phyloP scores from a whole-genome alignment of 129 eudicot species.

The Escallonia rubra region DNA sequence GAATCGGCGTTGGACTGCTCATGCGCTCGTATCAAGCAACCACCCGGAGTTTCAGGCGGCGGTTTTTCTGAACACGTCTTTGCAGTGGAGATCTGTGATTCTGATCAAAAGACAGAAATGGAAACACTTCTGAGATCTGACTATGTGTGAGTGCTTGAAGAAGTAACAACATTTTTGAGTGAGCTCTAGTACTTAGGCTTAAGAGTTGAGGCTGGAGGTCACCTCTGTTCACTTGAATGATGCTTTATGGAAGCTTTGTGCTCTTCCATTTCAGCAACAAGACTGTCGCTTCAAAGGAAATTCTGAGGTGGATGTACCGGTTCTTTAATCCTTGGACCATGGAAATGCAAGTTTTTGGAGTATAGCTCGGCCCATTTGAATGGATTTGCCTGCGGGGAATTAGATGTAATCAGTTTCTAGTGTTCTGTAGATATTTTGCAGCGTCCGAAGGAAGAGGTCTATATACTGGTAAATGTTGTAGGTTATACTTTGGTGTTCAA shows the following conservation, averaged over 20 bases:
- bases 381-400: too few species aligned
- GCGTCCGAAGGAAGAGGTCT: too few species aligned
- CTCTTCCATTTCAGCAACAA: not conserved
- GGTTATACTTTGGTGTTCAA: too few species aligned
- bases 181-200: not conserved
- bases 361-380: too few species aligned
- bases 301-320: not conserved
- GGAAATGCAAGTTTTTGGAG: too few species aligned
- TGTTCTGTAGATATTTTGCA: too few species aligned
- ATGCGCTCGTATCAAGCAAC: slow-evolving; percentile 96
- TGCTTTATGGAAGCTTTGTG: not conserved
- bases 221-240: slow-evolving; percentile 1
- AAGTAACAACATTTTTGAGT: not conserved
- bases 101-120: not conserved
- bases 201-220: not conserved
- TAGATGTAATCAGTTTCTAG: too few species aligned
- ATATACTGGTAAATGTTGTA: too few species aligned
- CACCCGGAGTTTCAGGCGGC: slow-evolving; percentile 66
- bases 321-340: too few species aligned
- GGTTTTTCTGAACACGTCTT: slow-evolving; percentile 47
- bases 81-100: slow-evolving; percentile 1
- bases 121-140: too few species aligned
- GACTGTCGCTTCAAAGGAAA: not conserved
- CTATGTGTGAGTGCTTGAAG: not conserved
- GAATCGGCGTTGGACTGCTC: slow-evolving; percentile 80